These are phyloP conservation scores for Alloteropsis angusta DNA, from an alignment of 202 grass and related monocot species.

Conservation along the genomic window DNA sequence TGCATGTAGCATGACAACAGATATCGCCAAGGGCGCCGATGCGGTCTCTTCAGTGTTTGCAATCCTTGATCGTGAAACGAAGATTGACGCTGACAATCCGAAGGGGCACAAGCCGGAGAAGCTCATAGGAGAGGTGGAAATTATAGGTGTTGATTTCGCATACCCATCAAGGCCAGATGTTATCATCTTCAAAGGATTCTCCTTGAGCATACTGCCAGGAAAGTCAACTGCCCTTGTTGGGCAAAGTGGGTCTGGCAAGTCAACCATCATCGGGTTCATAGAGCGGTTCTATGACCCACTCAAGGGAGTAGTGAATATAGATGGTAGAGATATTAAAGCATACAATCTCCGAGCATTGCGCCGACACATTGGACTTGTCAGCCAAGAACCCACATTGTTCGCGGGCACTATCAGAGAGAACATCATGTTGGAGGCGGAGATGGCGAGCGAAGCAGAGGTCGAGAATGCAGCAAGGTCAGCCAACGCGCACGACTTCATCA, in stretches of 20 bases:
- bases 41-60: constrained; percentile 57
- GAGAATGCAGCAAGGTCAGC: constrained; percentile 53
- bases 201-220: constrained; percentile 50
- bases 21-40: constrained; percentile 77
- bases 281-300: constrained; percentile 75
- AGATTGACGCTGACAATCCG: constrained; percentile 50
- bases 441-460: constrained; percentile 46
- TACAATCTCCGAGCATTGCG: constrained; percentile 58
- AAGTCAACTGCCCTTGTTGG: constrained; percentile 75
- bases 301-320: constrained; percentile 45
- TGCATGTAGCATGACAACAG: constrained; percentile 70
- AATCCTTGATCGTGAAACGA: constrained; percentile 50
- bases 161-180: constrained; percentile 58
- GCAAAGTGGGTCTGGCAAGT: constrained; percentile 85
- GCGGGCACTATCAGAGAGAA: constrained; percentile 60
- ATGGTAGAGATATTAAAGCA: constrained; percentile 51
- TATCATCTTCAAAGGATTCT: constrained; percentile 56
- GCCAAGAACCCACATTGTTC: constrained; percentile 76
- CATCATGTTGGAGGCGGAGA: constrained; percentile 43
- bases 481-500: constrained; percentile 72
- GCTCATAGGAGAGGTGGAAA: constrained; percentile 47
- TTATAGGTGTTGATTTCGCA: constrained; percentile 49
- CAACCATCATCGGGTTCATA: constrained; percentile 74
- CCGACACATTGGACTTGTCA: constrained; percentile 54
- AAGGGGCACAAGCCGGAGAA: constrained; percentile 36